These are phyloP conservation scores for Pisolithus microcarpus DNA, from an alignment of 768 basidiomycete genomes.

Conservation along the genomic window DNA sequence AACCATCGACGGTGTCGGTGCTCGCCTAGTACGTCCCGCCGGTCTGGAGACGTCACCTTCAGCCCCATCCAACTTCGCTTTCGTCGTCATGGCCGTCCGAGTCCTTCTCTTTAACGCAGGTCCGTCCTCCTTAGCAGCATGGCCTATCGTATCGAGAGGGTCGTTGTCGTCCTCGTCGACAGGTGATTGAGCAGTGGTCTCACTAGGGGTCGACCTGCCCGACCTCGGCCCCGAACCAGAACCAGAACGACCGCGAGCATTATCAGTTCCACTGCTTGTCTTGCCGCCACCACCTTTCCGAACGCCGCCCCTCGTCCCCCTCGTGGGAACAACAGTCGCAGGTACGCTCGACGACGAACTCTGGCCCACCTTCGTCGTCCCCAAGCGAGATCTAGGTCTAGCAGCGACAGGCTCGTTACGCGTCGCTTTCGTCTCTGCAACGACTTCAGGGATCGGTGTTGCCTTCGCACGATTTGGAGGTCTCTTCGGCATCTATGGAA, in stretches of 20 bases:
- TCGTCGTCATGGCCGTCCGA: neutral
- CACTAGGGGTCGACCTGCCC: neutral
- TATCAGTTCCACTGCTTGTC: too few relatives aligned
- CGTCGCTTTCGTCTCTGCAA: neutral
- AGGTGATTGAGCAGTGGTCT: neutral
- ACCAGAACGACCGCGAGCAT: too few relatives aligned
- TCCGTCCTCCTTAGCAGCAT: neutral
- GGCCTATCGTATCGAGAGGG: neutral
- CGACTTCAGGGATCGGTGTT: constrained; percentile 1
- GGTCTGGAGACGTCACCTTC: neutral
- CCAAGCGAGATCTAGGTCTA: too few relatives aligned
- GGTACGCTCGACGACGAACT: neutral
- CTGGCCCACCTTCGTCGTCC: neutral
- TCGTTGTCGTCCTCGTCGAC: constrained; percentile 5
- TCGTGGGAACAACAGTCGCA: neutral
- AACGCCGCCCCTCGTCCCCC: neutral
- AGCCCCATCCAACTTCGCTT: neutral
- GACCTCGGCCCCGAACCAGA: neutral
- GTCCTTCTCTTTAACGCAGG: neutral
- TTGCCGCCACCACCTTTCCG: neutral
- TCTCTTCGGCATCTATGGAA: neutral
- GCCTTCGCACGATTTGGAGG: neutral
- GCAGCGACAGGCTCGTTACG: neutral
- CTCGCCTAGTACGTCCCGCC: neutral
- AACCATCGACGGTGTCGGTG: neutral